These are phyloP conservation scores for Spiraea crenata DNA, from an alignment of 331 rosid species.

Conservation along the genomic window DNA sequence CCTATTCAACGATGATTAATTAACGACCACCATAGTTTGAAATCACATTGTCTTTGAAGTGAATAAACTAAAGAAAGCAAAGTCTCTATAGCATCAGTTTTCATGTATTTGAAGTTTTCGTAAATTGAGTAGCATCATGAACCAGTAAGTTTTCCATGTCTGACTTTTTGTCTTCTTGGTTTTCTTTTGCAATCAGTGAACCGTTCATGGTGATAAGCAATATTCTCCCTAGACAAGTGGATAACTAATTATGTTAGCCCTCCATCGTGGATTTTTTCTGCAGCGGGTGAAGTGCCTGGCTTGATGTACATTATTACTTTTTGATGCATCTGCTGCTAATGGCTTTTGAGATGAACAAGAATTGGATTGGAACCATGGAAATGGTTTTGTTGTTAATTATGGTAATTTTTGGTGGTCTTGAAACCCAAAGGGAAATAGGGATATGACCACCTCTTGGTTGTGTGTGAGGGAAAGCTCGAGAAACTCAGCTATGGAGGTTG, in stretches of 20 bases:
- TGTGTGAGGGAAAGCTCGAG: no score
- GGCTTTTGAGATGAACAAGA: constrained; percentile 26
- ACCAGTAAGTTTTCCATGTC: background rate
- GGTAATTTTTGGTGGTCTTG: constrained; percentile 15
- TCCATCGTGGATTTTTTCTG: background rate
- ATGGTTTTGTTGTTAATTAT: background rate
- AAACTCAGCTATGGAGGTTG: no score
- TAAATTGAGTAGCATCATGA: background rate
- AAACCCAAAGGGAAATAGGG: constrained; percentile 9
- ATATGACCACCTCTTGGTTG: constrained; percentile 7
- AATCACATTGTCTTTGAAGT: background rate
- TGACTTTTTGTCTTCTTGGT: no score
- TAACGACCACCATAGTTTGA: background rate
- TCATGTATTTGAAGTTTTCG: background rate
- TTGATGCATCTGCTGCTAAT: constrained; percentile 26
- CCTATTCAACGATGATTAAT: background rate
- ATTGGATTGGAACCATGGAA: constrained; percentile 26
- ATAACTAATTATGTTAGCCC: constrained; percentile 10
- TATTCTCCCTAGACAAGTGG: constrained; percentile 26
- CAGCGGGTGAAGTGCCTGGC: background rate
- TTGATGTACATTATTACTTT: background rate
- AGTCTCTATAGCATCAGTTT: background rate
- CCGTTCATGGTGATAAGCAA: background rate
- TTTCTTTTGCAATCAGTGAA: background rate
- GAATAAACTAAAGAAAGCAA: background rate